These are phyloP conservation scores for Sugiyamaella marilandica DNA, from an alignment of 805 yeast genomes.

Conservation along the genomic window DNA sequence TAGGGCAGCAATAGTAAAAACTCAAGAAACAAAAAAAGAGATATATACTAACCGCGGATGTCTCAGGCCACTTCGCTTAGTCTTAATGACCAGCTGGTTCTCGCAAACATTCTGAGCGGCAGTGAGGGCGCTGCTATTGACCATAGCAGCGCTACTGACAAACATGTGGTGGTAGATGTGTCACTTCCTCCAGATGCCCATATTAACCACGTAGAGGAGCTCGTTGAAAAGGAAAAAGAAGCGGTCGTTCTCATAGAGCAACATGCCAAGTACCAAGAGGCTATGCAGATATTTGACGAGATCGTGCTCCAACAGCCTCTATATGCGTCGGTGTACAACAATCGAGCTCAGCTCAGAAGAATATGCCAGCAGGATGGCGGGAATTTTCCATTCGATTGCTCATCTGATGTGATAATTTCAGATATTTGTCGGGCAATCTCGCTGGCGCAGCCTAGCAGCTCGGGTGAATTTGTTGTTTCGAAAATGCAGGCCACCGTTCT, in stretches of 20 bases:
- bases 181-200: constrained; percentile 24
- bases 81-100: constrained; percentile 14
- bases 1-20: too few relatives aligned
- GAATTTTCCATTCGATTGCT: constrained; percentile 1
- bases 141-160: constrained; percentile 2
- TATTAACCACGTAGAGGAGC: constrained; percentile 18
- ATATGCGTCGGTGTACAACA: constrained; percentile 34
- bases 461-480: constrained; percentile 18
- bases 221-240: constrained; percentile 20
- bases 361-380: background rate
- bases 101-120: constrained; percentile 12
- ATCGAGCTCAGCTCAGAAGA: constrained; percentile 30
- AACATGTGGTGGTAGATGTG: constrained; percentile 18
- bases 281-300: constrained; percentile 18
- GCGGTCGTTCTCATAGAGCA: constrained; percentile 22
- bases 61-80: constrained; percentile 14
- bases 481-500: constrained; percentile 30
- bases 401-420: constrained; percentile 10
- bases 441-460: constrained; percentile 24
- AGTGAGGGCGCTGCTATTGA: constrained; percentile 15
- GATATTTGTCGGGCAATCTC: constrained; percentile 27
- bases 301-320: constrained; percentile 25
- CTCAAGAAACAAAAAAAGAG: background rate
- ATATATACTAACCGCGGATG: too few relatives aligned
- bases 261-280: constrained; percentile 11